Evolutionary conservation across 2,329 filamentous ascomycete genomes (phyloP), one percentile per base, ranked within the genome.

Genomic region (Monosporascus sp.): DNA sequence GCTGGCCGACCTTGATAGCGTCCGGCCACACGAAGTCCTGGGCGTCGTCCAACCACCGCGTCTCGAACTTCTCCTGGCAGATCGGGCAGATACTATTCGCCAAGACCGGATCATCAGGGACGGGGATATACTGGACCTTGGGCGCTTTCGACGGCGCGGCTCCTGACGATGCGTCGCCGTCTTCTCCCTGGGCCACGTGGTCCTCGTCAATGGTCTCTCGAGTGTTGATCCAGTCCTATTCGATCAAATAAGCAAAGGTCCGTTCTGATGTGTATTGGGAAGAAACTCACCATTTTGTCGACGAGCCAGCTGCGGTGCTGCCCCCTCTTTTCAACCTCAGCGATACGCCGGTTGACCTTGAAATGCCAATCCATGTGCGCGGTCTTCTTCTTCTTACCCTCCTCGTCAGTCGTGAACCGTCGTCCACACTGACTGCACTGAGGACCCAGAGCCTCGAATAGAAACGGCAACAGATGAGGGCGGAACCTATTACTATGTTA

Each of bases 341-440:
- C 85, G 72, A 95, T 90, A 46, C 91, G 87, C 65, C 92, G 88
- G 65, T 97, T 93, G 24, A 93, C 92, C 53, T 88, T 86, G 74
- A 99, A 99, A 71, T 99, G 94, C 94, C 94, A 99, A 72, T 99
- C 94, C 77, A 99, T 86, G 68, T 99, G 94, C 3, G 87, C 85
- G 24, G 87, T 89, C 74, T 97, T 97, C 75, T 88, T 89, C 67
- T 87, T 86, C 63, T 85, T 88, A 14, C 93, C 93, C 59, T 89
- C 85, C 14, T 86, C 83, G 48, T 89, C 89, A 5, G 82, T 82
- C 51, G 81, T 81, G 70, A 99, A 99, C 2, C 94, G 86, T 55
- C 92, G 83, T 24, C 93, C 94, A 67, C 94, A 99, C 54, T 93
- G 93, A 14, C 87, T 89, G 69, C 94, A 99, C 53, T 92, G 89